Base-by-base conservation (phyloP, 495 filamentous ascomycete species). In the Daldinia concentrica region DNA sequence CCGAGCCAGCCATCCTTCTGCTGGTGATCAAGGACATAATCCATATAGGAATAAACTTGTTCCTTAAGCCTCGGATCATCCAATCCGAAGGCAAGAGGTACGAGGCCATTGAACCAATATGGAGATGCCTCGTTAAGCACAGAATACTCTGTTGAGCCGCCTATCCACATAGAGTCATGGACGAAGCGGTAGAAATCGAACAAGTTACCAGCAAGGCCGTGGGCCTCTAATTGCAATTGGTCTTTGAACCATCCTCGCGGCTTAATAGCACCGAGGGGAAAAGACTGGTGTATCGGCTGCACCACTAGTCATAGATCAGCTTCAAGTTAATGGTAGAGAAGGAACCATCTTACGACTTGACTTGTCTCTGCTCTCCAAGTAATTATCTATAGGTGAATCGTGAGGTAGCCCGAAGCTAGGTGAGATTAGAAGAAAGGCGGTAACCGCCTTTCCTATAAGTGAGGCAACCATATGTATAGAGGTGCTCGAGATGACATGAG, bases 81-180 rank as follows among this genome's bases (percentile, higher is more conserved):
- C 12, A 89, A 74, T 0, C 78, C 77, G 71, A 86, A 90, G 14
- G 89, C 87, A n/a, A 90, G 80, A 12, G 89, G 87, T 3, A 91
- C 89, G 4, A 90, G 77, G 24, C 85, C 85, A 69, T 90, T 90
- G 64, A 89, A 85, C 89, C 88, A 91, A 73, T 91, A 91, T 1
- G 88, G 88, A 3, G 85, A 81, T 0, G 83, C 84, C 77, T 91
- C 89, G 62, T 89, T 82, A 3, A 90, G 79, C 6, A 74, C 74
- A 48, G 85, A 88, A 62, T 91, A 91, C 72, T 90, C 87, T 6
- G 79, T 72, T 22, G 77, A 76, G 1, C 86, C 85, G 3, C 88
- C 88, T 9, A 87, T 68, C 88, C 87, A 91, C 15, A 77, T 74
- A 4, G 82, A 85, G 63, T 90, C 68, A 2, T 76, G 77, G 4